Evolutionary conservation across 139 green algal genomes (phyloP).

Genomic region (Chlorella sp.): DNA sequence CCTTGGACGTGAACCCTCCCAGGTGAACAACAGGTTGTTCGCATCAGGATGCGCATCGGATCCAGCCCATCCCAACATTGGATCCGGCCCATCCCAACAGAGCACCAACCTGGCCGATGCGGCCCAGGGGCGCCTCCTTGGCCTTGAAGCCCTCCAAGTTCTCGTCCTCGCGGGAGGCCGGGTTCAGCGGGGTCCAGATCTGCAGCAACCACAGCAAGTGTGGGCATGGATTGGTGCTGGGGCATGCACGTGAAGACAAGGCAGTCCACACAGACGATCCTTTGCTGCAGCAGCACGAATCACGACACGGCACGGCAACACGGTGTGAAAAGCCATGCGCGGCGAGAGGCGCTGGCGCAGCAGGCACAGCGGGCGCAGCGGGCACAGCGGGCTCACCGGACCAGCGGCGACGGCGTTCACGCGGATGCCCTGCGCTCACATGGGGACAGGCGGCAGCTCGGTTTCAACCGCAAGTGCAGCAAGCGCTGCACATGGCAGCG

Average conservation of each 20-base stretch:
- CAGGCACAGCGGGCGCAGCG: background rate
- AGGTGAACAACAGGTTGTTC: no score
- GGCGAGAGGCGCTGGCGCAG: no score
- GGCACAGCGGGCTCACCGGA: conserved; percentile 36
- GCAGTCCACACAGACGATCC: background rate
- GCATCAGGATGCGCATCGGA: no score
- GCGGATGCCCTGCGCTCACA: conserved; percentile 60
- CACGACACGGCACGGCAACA: no score
- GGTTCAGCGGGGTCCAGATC: conserved; percentile 82
- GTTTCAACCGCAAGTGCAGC: no score
- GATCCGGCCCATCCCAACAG: background rate
- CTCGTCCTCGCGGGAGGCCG: conserved; percentile 52
- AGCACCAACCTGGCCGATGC: conserved; percentile 26
- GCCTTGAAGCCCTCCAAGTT: background rate
- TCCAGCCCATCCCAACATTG: background rate
- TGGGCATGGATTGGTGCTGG: background rate
- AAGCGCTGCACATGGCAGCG: no score
- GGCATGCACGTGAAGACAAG: background rate
- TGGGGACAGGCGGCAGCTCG: no score
- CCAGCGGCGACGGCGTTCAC: conserved; percentile 81
- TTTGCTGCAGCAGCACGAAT: no score
- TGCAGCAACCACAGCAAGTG: background rate
- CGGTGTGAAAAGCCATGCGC: no score
- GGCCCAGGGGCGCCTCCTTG: conserved; percentile 22
- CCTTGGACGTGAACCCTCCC: no score